Base-by-base conservation (phyloP, 768 basidiomycete genomes). In the Favolaschia claudopus region DNA sequence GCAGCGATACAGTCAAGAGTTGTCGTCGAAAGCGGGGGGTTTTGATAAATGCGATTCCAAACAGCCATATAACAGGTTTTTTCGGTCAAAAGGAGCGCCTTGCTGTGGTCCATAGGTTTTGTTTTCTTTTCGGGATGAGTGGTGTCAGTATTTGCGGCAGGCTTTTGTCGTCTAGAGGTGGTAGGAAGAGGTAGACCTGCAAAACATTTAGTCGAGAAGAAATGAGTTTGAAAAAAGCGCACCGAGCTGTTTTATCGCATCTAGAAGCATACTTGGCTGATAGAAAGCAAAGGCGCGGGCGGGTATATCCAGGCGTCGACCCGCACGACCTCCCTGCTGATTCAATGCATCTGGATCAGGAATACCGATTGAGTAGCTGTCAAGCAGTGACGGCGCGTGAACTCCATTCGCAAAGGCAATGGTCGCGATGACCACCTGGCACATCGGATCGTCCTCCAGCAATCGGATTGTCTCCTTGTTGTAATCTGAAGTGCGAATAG, bases 1-100 rank as follows among this genome's bases (percentile, higher is more conserved):
- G 50, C 57, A 4, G 27, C 31, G 20, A 59, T 44, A 20, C 62
- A 63, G 40, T 59, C 52, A 8, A 55, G 56, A 0, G 9, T 25
- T 12, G 46, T 58, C 25, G 22, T 31, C 3, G 48, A 27, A 1
- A 29, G 24, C 0, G 60, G 60, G 4, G 45, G 43, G 28, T 59
- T 59, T 17, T 52, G 17, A 7, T 37, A 52, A 0, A 44, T 27
- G 8, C 34, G 34, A n/a, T 59, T 59, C 1, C 50, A 5, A 0
- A 43, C 38, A 5, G 48, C 56, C 12, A 25, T 43, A 2, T 33
- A 34, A 27, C 57, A 58, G 45, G 2, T 0, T 24, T 22, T 32
- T 20, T 47, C 46, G 7, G 28, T 31, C 29, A 47, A 31, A 6
- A 47, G 46, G 6, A 13, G 17, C 1, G 39, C 45, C 20, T 57